Percentiles rank a stretch among this genome's conserved stretches.
Evolutionary conservation across 371 early-diverging fungal genomes (phyloP).

Genomic region (Saksenaea vasiformis): DNA sequence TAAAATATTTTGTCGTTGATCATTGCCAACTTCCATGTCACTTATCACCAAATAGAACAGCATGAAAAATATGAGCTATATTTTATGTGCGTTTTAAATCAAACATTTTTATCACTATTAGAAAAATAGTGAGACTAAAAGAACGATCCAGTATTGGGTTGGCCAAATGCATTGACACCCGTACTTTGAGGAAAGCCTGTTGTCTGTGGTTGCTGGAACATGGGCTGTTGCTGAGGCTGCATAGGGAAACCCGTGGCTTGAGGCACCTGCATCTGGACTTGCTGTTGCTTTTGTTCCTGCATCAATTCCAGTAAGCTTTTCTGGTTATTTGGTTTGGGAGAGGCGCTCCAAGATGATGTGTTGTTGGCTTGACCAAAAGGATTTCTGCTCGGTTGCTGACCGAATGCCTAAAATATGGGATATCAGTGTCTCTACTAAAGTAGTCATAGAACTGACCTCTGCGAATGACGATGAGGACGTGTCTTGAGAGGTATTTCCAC

Average conservation of each 20-base stretch:
- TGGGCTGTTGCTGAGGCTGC: conserved; percentile 3
- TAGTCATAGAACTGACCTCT: neutral
- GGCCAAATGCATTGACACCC: neutral
- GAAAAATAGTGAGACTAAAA: neutral
- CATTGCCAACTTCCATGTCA: too few relatives aligned
- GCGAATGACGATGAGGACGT: neutral
- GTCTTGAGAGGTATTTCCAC: neutral
- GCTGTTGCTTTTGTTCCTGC: conserved; percentile 40
- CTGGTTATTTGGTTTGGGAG: conserved; percentile 13
- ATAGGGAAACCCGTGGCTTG: neutral
- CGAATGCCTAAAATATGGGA: conserved; percentile 20
- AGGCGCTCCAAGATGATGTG: conserved; percentile 13
- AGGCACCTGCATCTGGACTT: conserved; percentile 9
- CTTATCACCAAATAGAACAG: too few relatives aligned
- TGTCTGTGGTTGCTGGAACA: neutral
- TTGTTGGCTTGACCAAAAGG: conserved; percentile 38
- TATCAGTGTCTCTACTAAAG: neutral
- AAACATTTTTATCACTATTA: too few relatives aligned
- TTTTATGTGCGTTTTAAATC: too few relatives aligned
- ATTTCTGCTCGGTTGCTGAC: conserved; percentile 35
- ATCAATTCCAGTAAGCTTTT: conserved; percentile 39
- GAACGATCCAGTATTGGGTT: neutral
- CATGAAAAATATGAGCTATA: too few relatives aligned
- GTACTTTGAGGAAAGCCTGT: neutral
- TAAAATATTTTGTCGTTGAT: too few relatives aligned